phyloP scores from a whole-genome alignment of 2,329 filamentous ascomycete species.

The Neodidymelliopsis sp. region DNA sequence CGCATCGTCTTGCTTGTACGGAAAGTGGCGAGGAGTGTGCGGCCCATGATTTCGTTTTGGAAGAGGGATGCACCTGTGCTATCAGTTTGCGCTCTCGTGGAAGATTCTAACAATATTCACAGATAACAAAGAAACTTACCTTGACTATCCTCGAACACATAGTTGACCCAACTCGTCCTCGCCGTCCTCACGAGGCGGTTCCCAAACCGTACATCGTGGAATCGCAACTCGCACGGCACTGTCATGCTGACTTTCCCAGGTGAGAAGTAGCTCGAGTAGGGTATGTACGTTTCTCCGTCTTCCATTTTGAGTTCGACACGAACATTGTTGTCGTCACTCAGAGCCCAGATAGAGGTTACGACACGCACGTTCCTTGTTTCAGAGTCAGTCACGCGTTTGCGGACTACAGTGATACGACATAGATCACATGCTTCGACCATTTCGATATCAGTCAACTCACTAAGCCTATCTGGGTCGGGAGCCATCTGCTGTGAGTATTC shows the following conservation, averaged over 20 bases:
- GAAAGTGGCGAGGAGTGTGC: conserved; percentile 53
- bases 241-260: conserved; percentile 54
- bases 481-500: conserved; percentile 52
- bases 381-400: conserved; percentile 51
- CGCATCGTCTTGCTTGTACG: conserved; percentile 55
- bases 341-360: conserved; percentile 55
- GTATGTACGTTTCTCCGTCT: conserved; percentile 52
- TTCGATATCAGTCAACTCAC: conserved; percentile 41
- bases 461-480: conserved; percentile 22
- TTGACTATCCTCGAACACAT: conserved; percentile 48
- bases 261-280: conserved; percentile 56
- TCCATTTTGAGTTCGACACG: conserved; percentile 54
- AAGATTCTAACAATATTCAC: conserved; percentile 6
- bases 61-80: conserved; percentile 48
- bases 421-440: conserved; percentile 50
- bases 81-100: background rate
- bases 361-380: conserved; percentile 45
- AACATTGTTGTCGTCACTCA: conserved; percentile 53
- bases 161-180: conserved; percentile 56
- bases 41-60: conserved; percentile 57
- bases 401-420: conserved; percentile 53
- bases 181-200: conserved; percentile 42
- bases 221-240: conserved; percentile 48
- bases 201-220: conserved; percentile 50
- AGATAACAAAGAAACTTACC: conserved; percentile 22